Conservation (phyloP, 1,284 basidiomycete species). For the Ustilago curta region DNA sequence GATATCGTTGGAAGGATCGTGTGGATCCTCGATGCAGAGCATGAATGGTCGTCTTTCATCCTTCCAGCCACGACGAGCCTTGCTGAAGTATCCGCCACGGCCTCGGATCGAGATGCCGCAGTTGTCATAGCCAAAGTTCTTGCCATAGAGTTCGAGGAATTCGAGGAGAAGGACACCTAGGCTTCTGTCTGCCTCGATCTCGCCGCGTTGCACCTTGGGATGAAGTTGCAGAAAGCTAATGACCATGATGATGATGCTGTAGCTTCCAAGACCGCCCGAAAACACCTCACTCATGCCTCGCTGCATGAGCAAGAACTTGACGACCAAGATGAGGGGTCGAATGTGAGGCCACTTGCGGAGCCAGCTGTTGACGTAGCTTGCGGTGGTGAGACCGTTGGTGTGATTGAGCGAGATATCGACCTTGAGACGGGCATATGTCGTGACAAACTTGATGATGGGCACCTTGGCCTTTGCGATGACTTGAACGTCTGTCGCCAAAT, state of each 20-base stretch:
- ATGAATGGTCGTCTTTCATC: constrained; percentile 73
- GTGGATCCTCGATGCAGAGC: constrained; percentile 94
- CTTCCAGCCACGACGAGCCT: constrained; percentile 59
- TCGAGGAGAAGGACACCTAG: constrained; percentile 92
- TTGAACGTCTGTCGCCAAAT: constrained; percentile 75
- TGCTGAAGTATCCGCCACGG: constrained; percentile 81
- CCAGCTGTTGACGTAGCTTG: constrained; percentile 84
- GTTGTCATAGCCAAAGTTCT: constrained; percentile 79
- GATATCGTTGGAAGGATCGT: constrained; percentile 89
- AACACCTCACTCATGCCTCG: constrained; percentile 97
- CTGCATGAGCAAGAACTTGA: constrained; percentile 90
- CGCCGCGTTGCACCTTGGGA: constrained; percentile 87
- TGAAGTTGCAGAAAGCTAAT: constrained; percentile 96
- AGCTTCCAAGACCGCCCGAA: constrained; percentile 92
- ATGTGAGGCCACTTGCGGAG: constrained; percentile 80
- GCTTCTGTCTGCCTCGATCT: constrained; percentile 87
- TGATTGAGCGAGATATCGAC: constrained; percentile 69
- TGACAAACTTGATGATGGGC: constrained; percentile 92
- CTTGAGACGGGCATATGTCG: constrained; percentile 73
- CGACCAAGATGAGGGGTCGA: constrained; percentile 76
- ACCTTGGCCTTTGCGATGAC: constrained; percentile 91
- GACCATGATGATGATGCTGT: constrained; percentile 91
- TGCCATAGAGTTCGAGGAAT: constrained; percentile 95
- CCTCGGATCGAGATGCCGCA: constrained; percentile 81
- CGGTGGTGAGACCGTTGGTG: constrained; percentile 81